Percentiles rank a stretch among this genome's conserved stretches.
Evolutionary conservation across 192 early-diverging fungal genomes (phyloP).

Genomic region (Gigaspora rosea): DNA sequence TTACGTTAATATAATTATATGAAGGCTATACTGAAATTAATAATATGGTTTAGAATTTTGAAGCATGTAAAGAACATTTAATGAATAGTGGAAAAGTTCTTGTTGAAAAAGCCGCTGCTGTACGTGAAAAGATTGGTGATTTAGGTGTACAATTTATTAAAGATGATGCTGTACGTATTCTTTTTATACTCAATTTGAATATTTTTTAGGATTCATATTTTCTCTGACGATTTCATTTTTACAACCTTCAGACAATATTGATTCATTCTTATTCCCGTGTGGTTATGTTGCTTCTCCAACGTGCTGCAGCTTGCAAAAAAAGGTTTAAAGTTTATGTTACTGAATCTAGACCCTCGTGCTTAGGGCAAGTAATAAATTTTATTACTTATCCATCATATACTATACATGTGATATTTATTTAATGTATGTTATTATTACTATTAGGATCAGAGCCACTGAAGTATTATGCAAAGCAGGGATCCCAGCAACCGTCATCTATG

Average conservation of each 20-base stretch:
- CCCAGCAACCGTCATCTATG: constrained; percentile 81
- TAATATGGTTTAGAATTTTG: constrained; percentile 57
- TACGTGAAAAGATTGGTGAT: constrained; percentile 77
- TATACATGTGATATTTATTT: neutral
- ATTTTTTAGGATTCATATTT: neutral
- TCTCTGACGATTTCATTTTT: constrained; percentile 19
- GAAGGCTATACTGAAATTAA: neutral
- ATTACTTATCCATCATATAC: neutral
- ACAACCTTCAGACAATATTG: constrained; percentile 64
- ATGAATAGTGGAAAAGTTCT: constrained; percentile 71
- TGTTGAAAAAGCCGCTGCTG: constrained; percentile 69
- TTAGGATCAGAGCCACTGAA: constrained; percentile 62
- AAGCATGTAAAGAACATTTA: constrained; percentile 67
- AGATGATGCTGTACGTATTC: constrained; percentile 56
- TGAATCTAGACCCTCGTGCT: constrained; percentile 78
- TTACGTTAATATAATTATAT: too few relatives aligned
- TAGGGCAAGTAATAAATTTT: constrained; percentile 51
- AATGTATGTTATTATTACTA: neutral
- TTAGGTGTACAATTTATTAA: constrained; percentile 79
- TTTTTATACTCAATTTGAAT: neutral
- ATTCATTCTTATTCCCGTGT: constrained; percentile 96
- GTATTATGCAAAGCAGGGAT: constrained; percentile 75
- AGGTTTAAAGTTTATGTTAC: constrained; percentile 94
- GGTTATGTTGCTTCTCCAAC: constrained; percentile 80
- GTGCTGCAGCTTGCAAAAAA: constrained; percentile 75